Percentiles rank a stretch among this genome's conserved stretches.
Conservation (phyloP, 2,329 filamentous ascomycete species). For the Hirsutella thompsonii region DNA sequence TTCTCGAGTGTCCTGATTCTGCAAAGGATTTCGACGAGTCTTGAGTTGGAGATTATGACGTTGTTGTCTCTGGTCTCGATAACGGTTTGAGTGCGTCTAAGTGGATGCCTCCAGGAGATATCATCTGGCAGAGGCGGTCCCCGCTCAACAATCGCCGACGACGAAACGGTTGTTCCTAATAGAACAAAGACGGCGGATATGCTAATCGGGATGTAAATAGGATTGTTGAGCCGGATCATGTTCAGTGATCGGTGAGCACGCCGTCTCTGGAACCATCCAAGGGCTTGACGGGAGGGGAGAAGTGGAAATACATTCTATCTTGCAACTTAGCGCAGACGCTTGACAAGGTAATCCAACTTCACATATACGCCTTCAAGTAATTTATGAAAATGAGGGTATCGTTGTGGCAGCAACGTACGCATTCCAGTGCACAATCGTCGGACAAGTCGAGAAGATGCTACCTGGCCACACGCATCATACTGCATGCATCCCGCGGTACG, state of each 20-base stretch:
- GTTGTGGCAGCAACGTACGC: no score
- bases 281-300: no score
- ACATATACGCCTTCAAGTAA: no score
- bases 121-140: constrained; percentile 6
- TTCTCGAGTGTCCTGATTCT: constrained; percentile 15
- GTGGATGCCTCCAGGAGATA: constrained; percentile 5
- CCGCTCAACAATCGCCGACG: not conserved
- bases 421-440: no score
- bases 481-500: no score
- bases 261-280: no score
- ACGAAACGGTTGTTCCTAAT: not conserved
- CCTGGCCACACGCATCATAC: no score
- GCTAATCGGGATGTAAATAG: constrained; percentile 6
- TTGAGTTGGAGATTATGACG: constrained; percentile 12
- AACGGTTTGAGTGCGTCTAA: constrained; percentile 10
- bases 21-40: constrained; percentile 13
- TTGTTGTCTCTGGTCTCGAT: constrained; percentile 12
- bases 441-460: no score
- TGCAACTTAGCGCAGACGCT: no score
- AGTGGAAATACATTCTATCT: no score
- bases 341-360: no score
- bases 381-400: no score
- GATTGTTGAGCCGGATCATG: constrained; percentile 9
- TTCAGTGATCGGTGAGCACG: not conserved
- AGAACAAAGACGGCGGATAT: constrained; percentile 1